phyloP scores from a whole-genome alignment of 257 asterid genomes.

The Hygrophila difformis region DNA sequence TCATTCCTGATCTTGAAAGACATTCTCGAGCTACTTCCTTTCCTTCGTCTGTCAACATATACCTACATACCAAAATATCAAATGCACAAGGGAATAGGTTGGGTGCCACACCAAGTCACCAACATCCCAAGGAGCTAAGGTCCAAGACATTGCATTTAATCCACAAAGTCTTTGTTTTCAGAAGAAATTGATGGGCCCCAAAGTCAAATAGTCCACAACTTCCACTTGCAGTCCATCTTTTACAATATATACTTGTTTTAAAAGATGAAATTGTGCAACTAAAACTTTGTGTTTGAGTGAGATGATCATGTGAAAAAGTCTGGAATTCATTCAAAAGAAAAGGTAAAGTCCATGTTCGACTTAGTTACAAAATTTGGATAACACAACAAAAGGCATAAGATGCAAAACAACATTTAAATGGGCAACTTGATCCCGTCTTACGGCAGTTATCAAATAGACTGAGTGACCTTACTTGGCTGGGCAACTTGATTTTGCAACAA shows the following conservation, averaged over 20 bases:
- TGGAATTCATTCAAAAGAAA: too few species aligned
- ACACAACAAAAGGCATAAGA: too few species aligned
- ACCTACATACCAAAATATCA: slow-evolving; percentile 32
- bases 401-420: too few species aligned
- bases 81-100: too few species aligned
- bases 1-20: slow-evolving; percentile 63
- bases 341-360: too few species aligned
- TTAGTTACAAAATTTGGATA: too few species aligned
- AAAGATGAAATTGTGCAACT: too few species aligned
- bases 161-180: too few species aligned
- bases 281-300: too few species aligned
- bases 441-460: slow-evolving; percentile 5
- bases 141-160: background rate
- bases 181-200: background rate
- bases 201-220: background rate
- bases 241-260: too few species aligned
- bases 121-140: background rate
- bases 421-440: background rate
- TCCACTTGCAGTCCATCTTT: background rate
- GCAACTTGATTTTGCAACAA: slow-evolving; percentile 89
- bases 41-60: slow-evolving; percentile 95
- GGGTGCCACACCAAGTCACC: slow-evolving; percentile 8
- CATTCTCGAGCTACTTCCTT: slow-evolving; percentile 77
- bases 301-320: too few species aligned
- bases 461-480: slow-evolving; percentile 77